A percentile compares a stretch with the other conserved stretches of the same genome.
These are phyloP conservation scores for Stentor coeruleus DNA, from an alignment of 73 alveolate genomes.

Conservation along the genomic window DNA sequence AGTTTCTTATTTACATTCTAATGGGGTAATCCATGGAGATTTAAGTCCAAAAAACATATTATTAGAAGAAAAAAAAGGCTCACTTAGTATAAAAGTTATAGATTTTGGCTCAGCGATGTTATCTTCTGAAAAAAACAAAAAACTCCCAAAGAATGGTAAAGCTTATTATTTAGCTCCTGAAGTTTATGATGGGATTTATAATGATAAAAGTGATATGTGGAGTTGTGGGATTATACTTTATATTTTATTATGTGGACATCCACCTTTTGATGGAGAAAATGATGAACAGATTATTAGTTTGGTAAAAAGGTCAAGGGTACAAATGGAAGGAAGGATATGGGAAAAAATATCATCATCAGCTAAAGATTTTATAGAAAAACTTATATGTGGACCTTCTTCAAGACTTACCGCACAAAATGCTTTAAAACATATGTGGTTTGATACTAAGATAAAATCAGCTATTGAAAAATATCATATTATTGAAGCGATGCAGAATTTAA, in stretches of 20 bases:
- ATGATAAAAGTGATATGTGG: constrained; percentile 78
- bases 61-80: constrained; percentile 24
- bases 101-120: constrained; percentile 39
- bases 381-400: no score
- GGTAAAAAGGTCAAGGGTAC: constrained; percentile 31
- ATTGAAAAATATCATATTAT: no score
- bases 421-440: no score
- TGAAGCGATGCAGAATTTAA: no score
- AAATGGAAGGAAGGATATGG: constrained; percentile 43
- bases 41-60: constrained; percentile 38
- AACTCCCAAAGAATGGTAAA: constrained; percentile 46
- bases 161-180: constrained; percentile 81
- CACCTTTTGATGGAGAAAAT: constrained; percentile 53
- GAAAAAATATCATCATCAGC: constrained; percentile 37
- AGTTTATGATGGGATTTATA: constrained; percentile 57
- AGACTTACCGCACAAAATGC: no score
- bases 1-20: constrained; percentile 28
- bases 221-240: constrained; percentile 73
- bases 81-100: constrained; percentile 23
- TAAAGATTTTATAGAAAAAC: constrained; percentile 35
- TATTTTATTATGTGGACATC: constrained; percentile 64
- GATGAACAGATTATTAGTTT: constrained; percentile 31
- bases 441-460: no score
- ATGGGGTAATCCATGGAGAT: constrained; percentile 36
- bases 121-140: constrained; percentile 32